phyloP scores from a whole-genome alignment of 2,329 filamentous ascomycete genomes.

The Byssothecium circinans region DNA sequence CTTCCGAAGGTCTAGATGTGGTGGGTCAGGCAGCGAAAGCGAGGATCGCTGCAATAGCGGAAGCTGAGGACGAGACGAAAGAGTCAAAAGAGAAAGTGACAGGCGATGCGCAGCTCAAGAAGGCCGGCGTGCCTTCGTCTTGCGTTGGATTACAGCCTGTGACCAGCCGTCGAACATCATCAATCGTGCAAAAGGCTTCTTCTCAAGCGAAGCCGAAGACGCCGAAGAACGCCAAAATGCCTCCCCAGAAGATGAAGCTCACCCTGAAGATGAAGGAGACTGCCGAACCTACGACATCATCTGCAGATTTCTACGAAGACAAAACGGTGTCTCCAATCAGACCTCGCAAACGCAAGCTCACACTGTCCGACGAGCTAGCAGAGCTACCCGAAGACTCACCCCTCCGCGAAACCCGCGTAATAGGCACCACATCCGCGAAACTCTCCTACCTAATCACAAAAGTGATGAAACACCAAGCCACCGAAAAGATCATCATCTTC shows the following conservation, averaged over 20 bases:
- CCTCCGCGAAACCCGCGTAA: constrained; percentile 62
- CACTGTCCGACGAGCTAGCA: constrained; percentile 31
- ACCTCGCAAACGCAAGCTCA: constrained; percentile 37
- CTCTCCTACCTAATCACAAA: constrained; percentile 80
- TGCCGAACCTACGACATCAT: background rate
- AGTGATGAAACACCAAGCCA: constrained; percentile 66
- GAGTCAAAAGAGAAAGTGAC: constrained; percentile 4
- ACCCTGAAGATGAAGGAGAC: background rate
- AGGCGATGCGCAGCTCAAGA: constrained; percentile 22
- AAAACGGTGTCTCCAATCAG: constrained; percentile 17
- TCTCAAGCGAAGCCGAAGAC: constrained; percentile 21
- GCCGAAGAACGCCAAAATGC: background rate
- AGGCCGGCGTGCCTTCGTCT: constrained; percentile 46
- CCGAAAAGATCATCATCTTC: constrained; percentile 89
- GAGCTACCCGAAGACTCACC: constrained; percentile 50
- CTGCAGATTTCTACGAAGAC: background rate
- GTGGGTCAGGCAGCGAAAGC: constrained; percentile 34
- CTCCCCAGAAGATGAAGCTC: background rate
- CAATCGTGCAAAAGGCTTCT: constrained; percentile 21
- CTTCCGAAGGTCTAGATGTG: constrained; percentile 24
- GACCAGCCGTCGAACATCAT: constrained; percentile 30
- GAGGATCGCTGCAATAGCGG: constrained; percentile 25
- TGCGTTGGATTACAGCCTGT: constrained; percentile 41
- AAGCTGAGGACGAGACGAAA: constrained; percentile 22
- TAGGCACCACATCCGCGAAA: constrained; percentile 85